Evolutionary conservation across 306 rosid genomes (phyloP), one percentile per base, ranked within the genome.

Genomic region (Rosa chinensis): DNA sequence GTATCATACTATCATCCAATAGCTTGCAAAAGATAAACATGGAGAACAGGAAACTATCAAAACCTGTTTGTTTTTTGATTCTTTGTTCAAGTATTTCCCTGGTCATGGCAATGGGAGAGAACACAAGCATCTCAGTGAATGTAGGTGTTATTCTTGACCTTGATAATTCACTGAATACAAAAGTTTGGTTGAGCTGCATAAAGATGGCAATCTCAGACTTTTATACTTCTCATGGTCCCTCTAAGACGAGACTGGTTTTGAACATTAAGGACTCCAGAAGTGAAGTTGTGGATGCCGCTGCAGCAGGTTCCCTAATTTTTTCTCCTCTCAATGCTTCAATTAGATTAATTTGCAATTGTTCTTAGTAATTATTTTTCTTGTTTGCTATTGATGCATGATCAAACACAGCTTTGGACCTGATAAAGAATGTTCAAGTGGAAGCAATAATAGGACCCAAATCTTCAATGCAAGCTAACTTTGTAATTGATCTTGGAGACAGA

Each of bases 391-490:
- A 25, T 25, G 28, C 28, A 25, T 25, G 28, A 75, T n/a, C 14
- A 44, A 7, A 45, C 70, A 79, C 75, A 91, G 90, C 84, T 25
- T 3, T 66, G 6, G 90, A 89, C 64, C 84, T 87, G 2, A 87
- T 91, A 75, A 56, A 86, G n/a, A 83, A 85, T n/a, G 85, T 59
- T 13, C 2, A 86, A 76, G 90, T 91, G 6, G 16, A 84, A 74
- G 91, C 89, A 9, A 87, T 89, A 28, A 16, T 81, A 17, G 89
- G 89, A 28, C 85, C 84, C 9, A 48, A 1, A 55, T 62, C 61
- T n/a, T 83, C 83, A 14, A 77, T 48, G 79, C 79, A 86, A 21
- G 80, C 87, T 18, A 10, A 23, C 64, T 83, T 86, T 39, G 45
- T 83, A 0, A 77, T 83, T 20, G 37, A 66, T 10, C 79, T 86